Percentiles rank a stretch among this genome's conserved stretches.
Conservation (phyloP, 441 rosid genomes). For the Melastoma candidum region DNA sequence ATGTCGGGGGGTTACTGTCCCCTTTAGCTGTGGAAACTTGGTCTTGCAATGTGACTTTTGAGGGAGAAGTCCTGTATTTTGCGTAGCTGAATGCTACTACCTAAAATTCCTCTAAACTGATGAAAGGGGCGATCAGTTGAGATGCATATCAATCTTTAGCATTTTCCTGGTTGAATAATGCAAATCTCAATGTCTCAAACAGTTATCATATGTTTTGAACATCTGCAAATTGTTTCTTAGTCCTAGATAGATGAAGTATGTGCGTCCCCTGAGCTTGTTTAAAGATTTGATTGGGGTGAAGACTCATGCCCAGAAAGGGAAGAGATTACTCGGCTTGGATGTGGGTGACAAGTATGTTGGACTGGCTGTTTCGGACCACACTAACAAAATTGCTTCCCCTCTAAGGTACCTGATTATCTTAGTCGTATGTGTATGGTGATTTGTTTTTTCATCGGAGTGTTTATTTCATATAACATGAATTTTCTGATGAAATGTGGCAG, state of each 20-base stretch:
- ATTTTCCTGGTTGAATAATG: no score
- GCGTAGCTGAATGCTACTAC: no score
- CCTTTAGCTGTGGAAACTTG: no score
- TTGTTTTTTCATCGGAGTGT: not conserved
- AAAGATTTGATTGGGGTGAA: conserved; percentile 30
- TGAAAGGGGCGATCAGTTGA: no score
- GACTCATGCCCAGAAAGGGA: conserved; percentile 26
- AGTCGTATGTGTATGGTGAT: not conserved
- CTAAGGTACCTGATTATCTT: conserved; percentile 34
- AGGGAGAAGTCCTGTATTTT: no score
- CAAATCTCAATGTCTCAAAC: no score
- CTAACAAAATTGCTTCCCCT: conserved; percentile 54
- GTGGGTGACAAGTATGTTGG: conserved; percentile 95
- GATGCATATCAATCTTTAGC: no score
- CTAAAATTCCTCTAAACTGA: no score
- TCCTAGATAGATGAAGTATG: conserved; percentile 45
- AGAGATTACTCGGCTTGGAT: conserved; percentile 79
- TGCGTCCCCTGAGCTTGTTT: conserved; percentile 50
- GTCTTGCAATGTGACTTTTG: no score
- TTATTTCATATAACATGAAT: not conserved
- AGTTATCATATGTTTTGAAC: no score
- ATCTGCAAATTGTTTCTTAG: no score
- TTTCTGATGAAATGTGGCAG: not conserved
- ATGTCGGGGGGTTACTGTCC: no score
- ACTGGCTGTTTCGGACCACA: conserved; percentile 58